Percentiles rank a stretch among this genome's conserved stretches.
phyloP scores from a whole-genome alignment of 2,329 filamentous ascomycete genomes.

The Graphium sp. region DNA sequence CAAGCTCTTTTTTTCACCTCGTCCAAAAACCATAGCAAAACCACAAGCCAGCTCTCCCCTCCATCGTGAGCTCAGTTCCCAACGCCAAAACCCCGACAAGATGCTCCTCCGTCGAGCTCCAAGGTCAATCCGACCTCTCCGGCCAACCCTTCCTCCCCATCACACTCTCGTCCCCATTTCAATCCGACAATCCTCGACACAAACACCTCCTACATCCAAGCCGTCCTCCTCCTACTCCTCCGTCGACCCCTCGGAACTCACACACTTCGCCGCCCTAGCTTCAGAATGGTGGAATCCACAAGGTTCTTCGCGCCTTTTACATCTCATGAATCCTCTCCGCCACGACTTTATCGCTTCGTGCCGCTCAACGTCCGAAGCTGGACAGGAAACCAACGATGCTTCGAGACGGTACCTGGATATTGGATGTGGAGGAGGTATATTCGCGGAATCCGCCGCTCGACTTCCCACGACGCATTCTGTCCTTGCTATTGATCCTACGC shows the following conservation, averaged over 20 bases:
- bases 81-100: too few relatives aligned
- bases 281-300: constrained; percentile 96
- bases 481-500: constrained; percentile 63
- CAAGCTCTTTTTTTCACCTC: too few relatives aligned
- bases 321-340: constrained; percentile 94
- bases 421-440: constrained; percentile 92
- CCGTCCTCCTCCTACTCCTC: constrained; percentile 51
- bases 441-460: constrained; percentile 72
- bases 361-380: constrained; percentile 32
- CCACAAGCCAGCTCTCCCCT: too few relatives aligned
- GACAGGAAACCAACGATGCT: constrained; percentile 14
- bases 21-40: too few relatives aligned
- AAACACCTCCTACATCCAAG: too few relatives aligned
- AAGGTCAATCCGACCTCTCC: too few relatives aligned
- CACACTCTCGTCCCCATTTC: too few relatives aligned
- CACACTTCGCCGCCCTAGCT: constrained; percentile 87
- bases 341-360: constrained; percentile 80
- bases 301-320: constrained; percentile 77
- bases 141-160: too few relatives aligned
- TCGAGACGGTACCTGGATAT: constrained; percentile 61
- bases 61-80: too few relatives aligned
- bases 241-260: constrained; percentile 77
- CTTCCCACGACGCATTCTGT: constrained; percentile 45
- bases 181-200: too few relatives aligned
- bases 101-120: too few relatives aligned